Evolutionary conservation across 306 rosid species (phyloP).

Genomic region (Rosa lucieae): DNA sequence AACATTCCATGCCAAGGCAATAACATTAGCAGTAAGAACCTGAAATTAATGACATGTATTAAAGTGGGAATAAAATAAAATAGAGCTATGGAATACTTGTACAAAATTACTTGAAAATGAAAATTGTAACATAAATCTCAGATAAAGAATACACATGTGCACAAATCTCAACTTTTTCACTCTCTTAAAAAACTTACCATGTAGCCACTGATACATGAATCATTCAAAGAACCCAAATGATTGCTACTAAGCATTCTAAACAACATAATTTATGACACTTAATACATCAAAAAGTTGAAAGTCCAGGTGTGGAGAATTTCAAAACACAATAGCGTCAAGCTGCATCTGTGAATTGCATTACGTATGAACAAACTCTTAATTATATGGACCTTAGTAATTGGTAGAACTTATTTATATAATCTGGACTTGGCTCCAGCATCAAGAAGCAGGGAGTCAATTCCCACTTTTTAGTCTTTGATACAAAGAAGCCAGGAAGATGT

Average conservation of each 20-base stretch:
- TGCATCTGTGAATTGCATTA: neutral
- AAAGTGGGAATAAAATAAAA: neutral
- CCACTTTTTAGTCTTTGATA: neutral
- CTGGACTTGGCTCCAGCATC: neutral
- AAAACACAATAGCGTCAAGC: neutral
- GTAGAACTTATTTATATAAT: too few relatives aligned
- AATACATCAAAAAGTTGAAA: neutral
- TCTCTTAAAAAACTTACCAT: too few relatives aligned
- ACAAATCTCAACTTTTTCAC: too few relatives aligned
- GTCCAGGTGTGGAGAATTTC: neutral
- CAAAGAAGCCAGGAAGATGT: neutral
- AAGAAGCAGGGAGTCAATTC: neutral
- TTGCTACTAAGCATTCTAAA: neutral
- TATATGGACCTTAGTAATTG: neutral
- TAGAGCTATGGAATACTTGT: neutral
- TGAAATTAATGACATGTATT: slow-evolving; percentile 34
- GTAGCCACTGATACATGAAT: too few relatives aligned
- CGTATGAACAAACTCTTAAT: neutral
- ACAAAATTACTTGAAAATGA: neutral
- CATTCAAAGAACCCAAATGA: neutral
- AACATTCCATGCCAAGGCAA: slow-evolving; percentile 90
- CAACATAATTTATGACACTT: neutral
- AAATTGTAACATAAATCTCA: neutral
- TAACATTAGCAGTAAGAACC: slow-evolving; percentile 90
- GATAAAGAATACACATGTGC: neutral